Conservation (phyloP, 106 monocot species). For the Dendrobium officinale region DNA sequence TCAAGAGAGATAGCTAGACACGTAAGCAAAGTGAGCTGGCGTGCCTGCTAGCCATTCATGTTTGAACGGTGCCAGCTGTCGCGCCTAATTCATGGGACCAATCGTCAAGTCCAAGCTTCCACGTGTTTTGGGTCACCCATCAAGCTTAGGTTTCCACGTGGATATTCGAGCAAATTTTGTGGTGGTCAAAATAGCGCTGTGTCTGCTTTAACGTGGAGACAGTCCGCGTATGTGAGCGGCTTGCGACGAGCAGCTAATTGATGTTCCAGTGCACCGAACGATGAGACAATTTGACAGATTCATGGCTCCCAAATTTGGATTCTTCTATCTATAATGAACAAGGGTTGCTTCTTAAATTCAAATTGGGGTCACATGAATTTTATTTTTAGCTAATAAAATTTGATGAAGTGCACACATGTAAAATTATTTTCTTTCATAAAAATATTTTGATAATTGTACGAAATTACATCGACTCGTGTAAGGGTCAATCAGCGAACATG, state of each 20-base stretch:
- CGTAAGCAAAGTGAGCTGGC: neutral
- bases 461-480: too few species aligned
- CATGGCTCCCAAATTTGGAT: too few species aligned
- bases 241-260: neutral
- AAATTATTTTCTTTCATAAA: too few species aligned
- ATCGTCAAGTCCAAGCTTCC: neutral
- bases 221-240: neutral
- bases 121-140: neutral
- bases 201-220: neutral
- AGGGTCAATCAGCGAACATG: too few species aligned
- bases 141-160: neutral
- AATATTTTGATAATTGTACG: too few species aligned
- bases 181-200: neutral
- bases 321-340: too few species aligned
- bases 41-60: neutral
- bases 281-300: neutral
- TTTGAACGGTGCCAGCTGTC: neutral
- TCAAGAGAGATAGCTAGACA: neutral
- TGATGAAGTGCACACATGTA: too few species aligned
- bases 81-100: neutral
- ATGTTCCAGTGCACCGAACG: neutral
- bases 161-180: neutral
- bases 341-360: too few species aligned
- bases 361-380: too few species aligned
- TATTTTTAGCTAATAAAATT: too few species aligned